Evolutionary conservation across 2,329 filamentous ascomycete species (phyloP).

Genomic region (Huntiella decipiens): DNA sequence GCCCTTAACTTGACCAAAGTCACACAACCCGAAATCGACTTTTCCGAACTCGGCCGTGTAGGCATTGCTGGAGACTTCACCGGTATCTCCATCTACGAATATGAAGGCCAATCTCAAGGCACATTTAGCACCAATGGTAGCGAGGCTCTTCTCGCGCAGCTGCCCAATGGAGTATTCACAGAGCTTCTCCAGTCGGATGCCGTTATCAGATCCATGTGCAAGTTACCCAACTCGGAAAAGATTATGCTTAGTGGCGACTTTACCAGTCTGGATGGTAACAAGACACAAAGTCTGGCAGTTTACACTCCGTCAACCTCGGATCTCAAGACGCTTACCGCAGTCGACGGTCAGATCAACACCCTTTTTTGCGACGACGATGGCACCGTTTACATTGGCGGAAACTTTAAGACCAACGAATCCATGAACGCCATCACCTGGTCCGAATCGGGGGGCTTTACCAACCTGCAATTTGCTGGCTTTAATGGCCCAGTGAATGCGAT

Average conservation of each 20-base stretch:
- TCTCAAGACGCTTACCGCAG: constrained; percentile 57
- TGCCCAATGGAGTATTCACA: constrained; percentile 71
- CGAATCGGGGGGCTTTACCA: constrained; percentile 47
- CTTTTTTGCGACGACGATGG: constrained; percentile 63
- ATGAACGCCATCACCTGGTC: constrained; percentile 81
- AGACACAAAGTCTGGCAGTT: constrained; percentile 62
- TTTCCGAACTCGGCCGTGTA: constrained; percentile 60
- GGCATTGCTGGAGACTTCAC: constrained; percentile 79
- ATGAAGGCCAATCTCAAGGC: constrained; percentile 55
- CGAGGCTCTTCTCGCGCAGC: constrained; percentile 58
- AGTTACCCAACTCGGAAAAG: constrained; percentile 42
- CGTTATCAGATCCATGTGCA: constrained; percentile 75
- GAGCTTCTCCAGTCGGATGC: constrained; percentile 61
- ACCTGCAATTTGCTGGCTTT: constrained; percentile 80
- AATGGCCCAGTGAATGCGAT: constrained; percentile 86
- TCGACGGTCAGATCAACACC: constrained; percentile 66
- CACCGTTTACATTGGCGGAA: constrained; percentile 81
- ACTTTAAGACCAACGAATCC: constrained; percentile 61
- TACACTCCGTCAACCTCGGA: constrained; percentile 55
- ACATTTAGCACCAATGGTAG: constrained; percentile 54
- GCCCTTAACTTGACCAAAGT: constrained; percentile 41
- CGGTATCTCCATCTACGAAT: constrained; percentile 79
- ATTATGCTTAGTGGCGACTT: constrained; percentile 89
- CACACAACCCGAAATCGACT: constrained; percentile 55
- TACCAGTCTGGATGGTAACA: constrained; percentile 61